phyloP scores from a whole-genome alignment of 2,329 filamentous ascomycete genomes.

The Aspergillus transmontanensis region DNA sequence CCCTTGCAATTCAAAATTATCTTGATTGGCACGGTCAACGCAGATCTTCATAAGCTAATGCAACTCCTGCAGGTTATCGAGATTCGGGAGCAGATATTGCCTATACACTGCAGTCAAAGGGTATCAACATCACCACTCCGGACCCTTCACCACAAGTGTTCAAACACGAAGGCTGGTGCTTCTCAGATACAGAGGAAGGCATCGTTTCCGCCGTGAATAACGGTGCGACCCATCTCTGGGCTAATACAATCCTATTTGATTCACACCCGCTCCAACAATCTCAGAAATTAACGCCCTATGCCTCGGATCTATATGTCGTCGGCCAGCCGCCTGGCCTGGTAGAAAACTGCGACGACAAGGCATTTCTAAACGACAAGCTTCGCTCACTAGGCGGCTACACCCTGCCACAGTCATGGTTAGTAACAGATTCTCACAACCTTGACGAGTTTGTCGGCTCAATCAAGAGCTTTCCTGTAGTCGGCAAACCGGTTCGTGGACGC shows the following conservation, averaged over 20 bases:
- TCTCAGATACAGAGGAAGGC: conserved; percentile 48
- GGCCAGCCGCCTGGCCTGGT: conserved; percentile 53
- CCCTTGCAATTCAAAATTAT: neutral
- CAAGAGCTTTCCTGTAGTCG: conserved; percentile 46
- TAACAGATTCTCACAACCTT: conserved; percentile 23
- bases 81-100: conserved; percentile 55
- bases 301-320: conserved; percentile 41
- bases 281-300: conserved; percentile 29
- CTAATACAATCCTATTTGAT: conserved; percentile 55
- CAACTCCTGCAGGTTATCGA: conserved; percentile 44
- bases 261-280: conserved; percentile 53
- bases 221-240: conserved; percentile 53
- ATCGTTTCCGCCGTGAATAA: conserved; percentile 43
- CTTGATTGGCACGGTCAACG: neutral
- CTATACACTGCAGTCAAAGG: conserved; percentile 38
- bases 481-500: conserved; percentile 53
- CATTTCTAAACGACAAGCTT: conserved; percentile 50
- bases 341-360: conserved; percentile 56
- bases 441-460: conserved; percentile 12
- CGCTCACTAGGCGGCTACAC: conserved; percentile 41
- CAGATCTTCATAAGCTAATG: neutral
- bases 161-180: conserved; percentile 43
- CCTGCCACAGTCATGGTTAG: conserved; percentile 43
- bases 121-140: conserved; percentile 39
- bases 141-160: conserved; percentile 30